Conservation (phyloP, 176 grass and related monocot genomes). For the Ananas comosus region DNA sequence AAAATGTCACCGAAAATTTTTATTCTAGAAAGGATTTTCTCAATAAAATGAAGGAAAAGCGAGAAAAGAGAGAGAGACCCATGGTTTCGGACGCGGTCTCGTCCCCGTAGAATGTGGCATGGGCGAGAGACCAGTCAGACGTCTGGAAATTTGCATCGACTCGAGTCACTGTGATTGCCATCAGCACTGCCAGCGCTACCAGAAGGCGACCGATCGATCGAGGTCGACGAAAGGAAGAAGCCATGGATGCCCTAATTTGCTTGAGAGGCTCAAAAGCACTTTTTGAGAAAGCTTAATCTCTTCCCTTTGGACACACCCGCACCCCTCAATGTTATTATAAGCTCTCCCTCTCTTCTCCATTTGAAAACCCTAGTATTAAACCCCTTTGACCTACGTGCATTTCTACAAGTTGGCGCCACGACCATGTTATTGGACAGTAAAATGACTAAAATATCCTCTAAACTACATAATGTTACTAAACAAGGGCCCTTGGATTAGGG, state of each 20-base stretch:
- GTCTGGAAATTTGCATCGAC: not conserved
- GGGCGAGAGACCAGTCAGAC: constrained; percentile 18
- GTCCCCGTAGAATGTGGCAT: constrained; percentile 77
- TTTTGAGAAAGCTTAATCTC: not conserved
- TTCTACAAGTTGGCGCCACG: constrained; percentile 27
- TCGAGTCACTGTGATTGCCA: not conserved
- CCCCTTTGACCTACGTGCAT: constrained; percentile 2
- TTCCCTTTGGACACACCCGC: not conserved
- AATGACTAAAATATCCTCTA: constrained; percentile 14
- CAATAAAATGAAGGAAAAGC: not conserved
- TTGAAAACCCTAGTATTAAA: constrained; percentile 4
- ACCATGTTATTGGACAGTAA: constrained; percentile 7
- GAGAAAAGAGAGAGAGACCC: constrained; percentile 2
- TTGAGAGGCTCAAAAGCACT: not conserved
- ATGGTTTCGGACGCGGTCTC: constrained; percentile 31
- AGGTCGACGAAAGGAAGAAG: constrained; percentile 6
- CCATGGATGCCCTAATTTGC: constrained; percentile 8
- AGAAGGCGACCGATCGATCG: too few species aligned
- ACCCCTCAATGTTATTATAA: constrained; percentile 9
- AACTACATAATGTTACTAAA: not conserved
- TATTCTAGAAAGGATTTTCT: too few species aligned
- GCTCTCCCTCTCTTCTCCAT: not conserved
- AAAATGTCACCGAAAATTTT: too few species aligned
- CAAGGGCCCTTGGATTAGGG: not conserved
- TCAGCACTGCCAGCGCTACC: not conserved